Evolutionary conservation across 805 yeast genomes (phyloP).

Genomic region (Tetrapisispora pingtungensis): DNA sequence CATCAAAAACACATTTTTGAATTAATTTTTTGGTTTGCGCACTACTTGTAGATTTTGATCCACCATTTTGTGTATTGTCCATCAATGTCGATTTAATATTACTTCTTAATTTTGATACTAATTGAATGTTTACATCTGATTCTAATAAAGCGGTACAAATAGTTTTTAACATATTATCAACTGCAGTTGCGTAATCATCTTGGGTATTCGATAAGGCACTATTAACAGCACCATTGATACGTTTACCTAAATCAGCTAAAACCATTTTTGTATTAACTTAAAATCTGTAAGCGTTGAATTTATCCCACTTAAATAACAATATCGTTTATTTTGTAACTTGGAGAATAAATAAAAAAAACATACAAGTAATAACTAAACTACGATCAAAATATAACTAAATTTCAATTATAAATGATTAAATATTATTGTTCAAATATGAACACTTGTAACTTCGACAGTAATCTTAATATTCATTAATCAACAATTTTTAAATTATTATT

Average conservation of each 20-base stretch:
- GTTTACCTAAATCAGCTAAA: constrained; percentile 67
- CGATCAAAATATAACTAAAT: too few species aligned
- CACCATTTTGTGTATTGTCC: constrained; percentile 29
- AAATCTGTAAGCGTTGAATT: too few species aligned
- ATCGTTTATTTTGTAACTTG: too few species aligned
- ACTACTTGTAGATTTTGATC: constrained; percentile 12
- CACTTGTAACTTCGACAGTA: too few species aligned
- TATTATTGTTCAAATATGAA: too few species aligned
- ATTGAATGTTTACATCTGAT: constrained; percentile 83
- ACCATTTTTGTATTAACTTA: constrained; percentile 39
- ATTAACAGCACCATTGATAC: constrained; percentile 65
- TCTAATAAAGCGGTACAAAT: constrained; percentile 84
- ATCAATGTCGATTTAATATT: constrained; percentile 53
- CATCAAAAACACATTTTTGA: constrained; percentile 92
- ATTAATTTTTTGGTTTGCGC: constrained; percentile 66
- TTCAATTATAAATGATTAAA: too few species aligned
- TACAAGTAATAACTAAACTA: too few species aligned
- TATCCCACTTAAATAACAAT: too few species aligned
- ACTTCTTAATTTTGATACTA: constrained; percentile 69
- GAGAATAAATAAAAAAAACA: too few species aligned
- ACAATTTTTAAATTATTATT: neutral
- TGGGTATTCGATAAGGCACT: constrained; percentile 48
- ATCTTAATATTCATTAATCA: too few species aligned
- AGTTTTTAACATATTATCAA: constrained; percentile 71
- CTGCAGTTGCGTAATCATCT: constrained; percentile 47